Base-by-base conservation (phyloP, 2,329 filamentous ascomycete species). In the Xylariaceae sp. region DNA sequence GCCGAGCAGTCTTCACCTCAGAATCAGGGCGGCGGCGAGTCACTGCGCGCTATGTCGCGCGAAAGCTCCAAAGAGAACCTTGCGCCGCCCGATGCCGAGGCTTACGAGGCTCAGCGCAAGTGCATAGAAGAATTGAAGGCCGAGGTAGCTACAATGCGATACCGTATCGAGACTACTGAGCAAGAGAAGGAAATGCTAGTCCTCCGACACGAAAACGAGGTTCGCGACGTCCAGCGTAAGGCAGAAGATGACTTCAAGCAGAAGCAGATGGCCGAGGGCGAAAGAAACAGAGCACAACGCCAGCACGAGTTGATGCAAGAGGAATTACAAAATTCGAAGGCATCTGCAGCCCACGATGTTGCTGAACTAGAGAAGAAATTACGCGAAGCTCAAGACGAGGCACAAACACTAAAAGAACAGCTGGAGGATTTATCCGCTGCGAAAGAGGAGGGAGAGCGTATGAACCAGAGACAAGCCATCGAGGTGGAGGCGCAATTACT, bases 191-290 rank as follows among this genome's bases (percentile, higher is more conserved):
- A 95, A 55, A 81, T 96, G 64, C 77, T 85, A 47, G 79, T 84
- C 7, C 77, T 96, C 12, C 85, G 89, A 58, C 88, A 94, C 63
- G 87, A 90, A 61, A 88, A 89, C 64, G 92, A 96, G 65, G 71
- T 96, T 27, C 84, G 92, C 58, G 90, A 95, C 53, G 79, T 86
- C 1, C 85, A 89, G 61, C 79, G 85, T 47, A 88, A 87, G 59
- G 87, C 89, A n/a, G 91, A 96, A 65, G 86, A 89, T 6, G 91
- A 96, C 66, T 91, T 88, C 66, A 86, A 89, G 65, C 77, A 77
- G 44, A 79, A 80, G 44, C 81, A 86, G 58, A 73, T 75, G 0
- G 83, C 82, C 31, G 83, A 87, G 61, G 73, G 73, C 0, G 81
- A 81, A 44, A 77, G 75, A 46, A 71, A 72, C 6, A 78, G 78